Evolutionary conservation across 164 flowering plant species (phyloP), one percentile per base, ranked within the genome.

Genomic region (Umbellularia californica): DNA sequence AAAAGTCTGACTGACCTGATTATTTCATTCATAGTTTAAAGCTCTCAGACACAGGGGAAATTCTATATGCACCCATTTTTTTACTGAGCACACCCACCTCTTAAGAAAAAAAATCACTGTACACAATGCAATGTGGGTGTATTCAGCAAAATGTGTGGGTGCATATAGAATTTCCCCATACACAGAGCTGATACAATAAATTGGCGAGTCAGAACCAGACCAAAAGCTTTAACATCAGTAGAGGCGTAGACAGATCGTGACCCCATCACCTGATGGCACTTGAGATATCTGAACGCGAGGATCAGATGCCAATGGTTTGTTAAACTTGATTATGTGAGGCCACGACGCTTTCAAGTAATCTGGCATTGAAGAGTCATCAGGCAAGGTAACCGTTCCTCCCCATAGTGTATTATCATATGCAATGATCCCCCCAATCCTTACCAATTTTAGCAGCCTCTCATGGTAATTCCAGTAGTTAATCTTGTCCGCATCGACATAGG

Each of bases 401-500:
- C 68, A 76, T 2, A 79, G 73, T 1, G 81, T 76, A 73, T 79
- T 79, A 41, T 79, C 81, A 23, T 79, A 79, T 13, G 41, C 70
- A 14, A 79, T 76, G 15, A 79, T 5, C 19, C 78, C 81, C 12
- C 81, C 81, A 68, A 72, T 63, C 24, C 68, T 79, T 10, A 79
- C 76, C 76, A 79, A 69, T 68, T 79, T 76, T 66, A 75, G 0
- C 65, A 75, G n/a, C 23, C 64, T 22, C 60, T 79, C 73, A 41
- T 79, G 81, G 33, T 79, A 79, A 10, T 69, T 75, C 47, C 13
- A 23, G 28, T 79, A 72, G 60, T 69, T 76, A 15, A 14, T 63
- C 76, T 79, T 79, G 77, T 79, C 78, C 0, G 78, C 81, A 72
- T 79, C 81, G 2, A 76, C 76, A n/a, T 76, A 76, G 9, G 66